Percentiles rank a stretch among this genome's conserved stretches.
phyloP scores from a whole-genome alignment of 2,329 filamentous ascomycete genomes.

The Zasmidium cellare region DNA sequence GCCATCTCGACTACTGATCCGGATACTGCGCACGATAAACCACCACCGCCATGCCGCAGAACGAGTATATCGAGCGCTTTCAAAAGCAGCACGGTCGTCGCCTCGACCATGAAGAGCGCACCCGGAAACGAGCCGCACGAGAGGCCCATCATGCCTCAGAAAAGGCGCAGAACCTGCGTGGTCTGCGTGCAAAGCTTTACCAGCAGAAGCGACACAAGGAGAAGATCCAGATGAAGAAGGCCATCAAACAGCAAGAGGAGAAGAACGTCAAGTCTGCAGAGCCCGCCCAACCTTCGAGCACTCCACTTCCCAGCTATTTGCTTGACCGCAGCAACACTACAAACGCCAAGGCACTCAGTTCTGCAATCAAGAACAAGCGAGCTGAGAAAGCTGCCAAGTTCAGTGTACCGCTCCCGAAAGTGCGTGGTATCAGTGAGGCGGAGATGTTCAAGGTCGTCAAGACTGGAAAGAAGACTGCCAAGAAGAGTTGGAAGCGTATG shows the following conservation, averaged over 20 bases:
- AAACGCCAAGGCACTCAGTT: slow-evolving; percentile 73
- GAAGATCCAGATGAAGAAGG: slow-evolving; percentile 97
- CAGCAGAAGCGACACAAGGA: slow-evolving; percentile 92
- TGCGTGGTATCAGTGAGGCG: slow-evolving; percentile 89
- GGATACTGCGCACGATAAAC: slow-evolving; percentile 6
- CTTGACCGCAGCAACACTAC: slow-evolving; percentile 75
- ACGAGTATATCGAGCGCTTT: slow-evolving; percentile 76
- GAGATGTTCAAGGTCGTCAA: slow-evolving; percentile 98
- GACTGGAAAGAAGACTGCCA: slow-evolving; percentile 90
- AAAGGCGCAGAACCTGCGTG: slow-evolving; percentile 89
- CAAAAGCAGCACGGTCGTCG: slow-evolving; percentile 59
- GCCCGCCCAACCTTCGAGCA: slow-evolving; percentile 73
- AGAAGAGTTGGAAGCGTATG: slow-evolving; percentile 77
- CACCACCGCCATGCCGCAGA: slow-evolving; percentile 65
- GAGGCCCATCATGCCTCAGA: slow-evolving; percentile 85
- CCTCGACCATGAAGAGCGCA: slow-evolving; percentile 83
- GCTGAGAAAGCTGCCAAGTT: slow-evolving; percentile 93
- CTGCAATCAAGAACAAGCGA: slow-evolving; percentile 93
- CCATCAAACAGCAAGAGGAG: slow-evolving; percentile 93
- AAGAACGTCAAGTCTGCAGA: slow-evolving; percentile 86
- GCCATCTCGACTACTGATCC: background rate
- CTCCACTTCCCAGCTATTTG: slow-evolving; percentile 87
- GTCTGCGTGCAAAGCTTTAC: slow-evolving; percentile 88
- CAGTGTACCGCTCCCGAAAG: slow-evolving; percentile 87
- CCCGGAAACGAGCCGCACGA: slow-evolving; percentile 82